These are phyloP conservation scores for Stephania cephalantha DNA, from an alignment of 164 flowering plant species.

Conservation along the genomic window DNA sequence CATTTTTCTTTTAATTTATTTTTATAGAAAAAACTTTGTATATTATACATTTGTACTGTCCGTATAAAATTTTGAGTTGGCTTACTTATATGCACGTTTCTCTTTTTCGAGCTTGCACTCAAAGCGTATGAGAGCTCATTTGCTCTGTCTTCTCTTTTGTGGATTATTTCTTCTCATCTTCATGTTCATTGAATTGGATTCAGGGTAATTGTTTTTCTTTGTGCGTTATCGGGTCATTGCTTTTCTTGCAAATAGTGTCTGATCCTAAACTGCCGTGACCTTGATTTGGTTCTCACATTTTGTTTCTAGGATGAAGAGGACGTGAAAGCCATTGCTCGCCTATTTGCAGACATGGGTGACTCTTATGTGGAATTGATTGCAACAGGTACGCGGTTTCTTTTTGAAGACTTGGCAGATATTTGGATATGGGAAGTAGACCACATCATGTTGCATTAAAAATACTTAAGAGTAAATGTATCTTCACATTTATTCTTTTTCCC, in stretches of 20 bases:
- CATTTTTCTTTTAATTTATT: too few relatives aligned
- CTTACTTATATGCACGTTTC: background rate
- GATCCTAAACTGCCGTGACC: background rate
- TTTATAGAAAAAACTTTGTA: too few relatives aligned
- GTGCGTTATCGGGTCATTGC: background rate
- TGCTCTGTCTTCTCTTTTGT: background rate
- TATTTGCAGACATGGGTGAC: constrained; percentile 98
- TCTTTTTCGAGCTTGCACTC: background rate
- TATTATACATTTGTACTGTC: too few relatives aligned
- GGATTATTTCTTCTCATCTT: background rate
- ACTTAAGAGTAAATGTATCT: background rate
- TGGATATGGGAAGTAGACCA: background rate
- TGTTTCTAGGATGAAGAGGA: constrained; percentile 89
- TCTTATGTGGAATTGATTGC: constrained; percentile 95
- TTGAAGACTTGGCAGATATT: background rate
- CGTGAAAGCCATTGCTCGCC: constrained; percentile 90
- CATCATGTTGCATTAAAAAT: background rate
- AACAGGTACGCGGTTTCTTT: constrained; percentile 45
- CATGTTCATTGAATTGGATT: background rate
- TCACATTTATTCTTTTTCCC: background rate
- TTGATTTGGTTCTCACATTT: constrained; percentile 2
- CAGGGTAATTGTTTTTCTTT: constrained; percentile 1
- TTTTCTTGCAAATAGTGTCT: constrained; percentile 2
- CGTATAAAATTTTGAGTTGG: too few relatives aligned
- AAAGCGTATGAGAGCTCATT: background rate